A percentile compares a stretch with the other conserved stretches of the same genome.
Conservation (phyloP, 352 stramenopile genomes). For the Globisporangium irregulare region DNA sequence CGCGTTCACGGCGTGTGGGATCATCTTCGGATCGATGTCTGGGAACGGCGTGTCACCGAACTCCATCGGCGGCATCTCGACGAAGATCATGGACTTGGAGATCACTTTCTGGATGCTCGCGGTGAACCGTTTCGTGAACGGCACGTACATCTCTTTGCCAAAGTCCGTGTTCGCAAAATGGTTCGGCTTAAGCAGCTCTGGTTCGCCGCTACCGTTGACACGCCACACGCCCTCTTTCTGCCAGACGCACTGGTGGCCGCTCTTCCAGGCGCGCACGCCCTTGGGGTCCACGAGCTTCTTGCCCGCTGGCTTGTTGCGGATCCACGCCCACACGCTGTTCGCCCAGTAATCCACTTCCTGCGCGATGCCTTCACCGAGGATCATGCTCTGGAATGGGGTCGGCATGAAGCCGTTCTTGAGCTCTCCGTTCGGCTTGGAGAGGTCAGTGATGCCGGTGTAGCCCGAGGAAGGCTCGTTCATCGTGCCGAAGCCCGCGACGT, state of each 20-base stretch:
- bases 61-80: conserved; percentile 77
- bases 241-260: conserved; percentile 71
- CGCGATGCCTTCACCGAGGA: conserved; percentile 58
- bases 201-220: conserved; percentile 37
- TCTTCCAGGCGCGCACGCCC: conserved; percentile 67
- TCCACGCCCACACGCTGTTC: conserved; percentile 63
- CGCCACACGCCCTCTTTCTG: conserved; percentile 75
- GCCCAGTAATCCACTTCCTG: conserved; percentile 68
- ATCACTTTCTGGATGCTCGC: conserved; percentile 56
- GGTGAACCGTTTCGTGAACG: conserved; percentile 61
- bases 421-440: conserved; percentile 52
- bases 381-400: conserved; percentile 80
- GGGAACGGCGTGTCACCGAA: conserved; percentile 65
- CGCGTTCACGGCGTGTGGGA: conserved; percentile 73
- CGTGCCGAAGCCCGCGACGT: conserved; percentile 88
- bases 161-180: conserved; percentile 77
- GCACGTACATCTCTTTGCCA: conserved; percentile 74
- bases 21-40: conserved; percentile 44
- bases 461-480: conserved; percentile 89
- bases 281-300: conserved; percentile 47
- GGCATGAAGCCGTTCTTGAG: conserved; percentile 72
- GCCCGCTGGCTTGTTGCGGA: conserved; percentile 47
- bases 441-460: conserved; percentile 66
- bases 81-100: conserved; percentile 64
- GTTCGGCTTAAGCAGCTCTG: conserved; percentile 50